Conservation (phyloP, 148 eudicot genomes). For the Nyssa sinensis region DNA sequence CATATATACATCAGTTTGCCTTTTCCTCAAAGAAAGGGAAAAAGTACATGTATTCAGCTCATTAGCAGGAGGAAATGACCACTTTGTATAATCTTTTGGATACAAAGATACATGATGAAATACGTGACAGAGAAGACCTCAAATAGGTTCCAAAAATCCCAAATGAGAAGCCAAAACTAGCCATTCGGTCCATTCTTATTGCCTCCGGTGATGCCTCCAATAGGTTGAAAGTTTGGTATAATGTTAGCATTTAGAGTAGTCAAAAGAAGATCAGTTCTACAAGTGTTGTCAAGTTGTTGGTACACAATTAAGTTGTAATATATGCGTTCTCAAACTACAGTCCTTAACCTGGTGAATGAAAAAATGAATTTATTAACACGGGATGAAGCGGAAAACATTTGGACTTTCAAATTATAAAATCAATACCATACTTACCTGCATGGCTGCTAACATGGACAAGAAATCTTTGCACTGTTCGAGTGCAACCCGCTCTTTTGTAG, state of each 20-base stretch:
- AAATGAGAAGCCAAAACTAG: slow-evolving; percentile 19
- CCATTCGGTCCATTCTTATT: slow-evolving; percentile 11
- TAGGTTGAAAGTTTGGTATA: slow-evolving; percentile 22
- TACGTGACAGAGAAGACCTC: slow-evolving; percentile 18
- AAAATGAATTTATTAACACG: not conserved
- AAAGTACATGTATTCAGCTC: slow-evolving; percentile 16
- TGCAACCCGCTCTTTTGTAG: slow-evolving; percentile 58
- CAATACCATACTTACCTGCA: slow-evolving; percentile 46
- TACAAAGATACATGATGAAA: slow-evolving; percentile 10
- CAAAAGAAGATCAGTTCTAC: slow-evolving; percentile 61
- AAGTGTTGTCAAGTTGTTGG: slow-evolving; percentile 57
- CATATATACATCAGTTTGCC: slow-evolving; percentile 26
- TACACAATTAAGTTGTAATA: slow-evolving; percentile 67
- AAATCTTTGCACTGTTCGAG: slow-evolving; percentile 68
- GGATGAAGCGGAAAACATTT: not conserved
- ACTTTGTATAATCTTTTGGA: slow-evolving; percentile 13
- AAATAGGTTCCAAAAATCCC: slow-evolving; percentile 22
- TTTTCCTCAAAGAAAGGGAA: slow-evolving; percentile 12
- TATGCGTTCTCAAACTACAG: slow-evolving; percentile 86
- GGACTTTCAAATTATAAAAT: not conserved
- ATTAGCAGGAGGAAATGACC: slow-evolving; percentile 17
- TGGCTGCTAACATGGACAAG: slow-evolving; percentile 58
- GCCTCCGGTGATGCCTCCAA: slow-evolving; percentile 20
- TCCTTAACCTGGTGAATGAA: slow-evolving; percentile 59
- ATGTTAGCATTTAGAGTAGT: slow-evolving; percentile 42